Percentiles rank a stretch among this genome's conserved stretches.
These are phyloP conservation scores for Boletus subcaerulescens DNA, from an alignment of 768 basidiomycete species.

Conservation along the genomic window DNA sequence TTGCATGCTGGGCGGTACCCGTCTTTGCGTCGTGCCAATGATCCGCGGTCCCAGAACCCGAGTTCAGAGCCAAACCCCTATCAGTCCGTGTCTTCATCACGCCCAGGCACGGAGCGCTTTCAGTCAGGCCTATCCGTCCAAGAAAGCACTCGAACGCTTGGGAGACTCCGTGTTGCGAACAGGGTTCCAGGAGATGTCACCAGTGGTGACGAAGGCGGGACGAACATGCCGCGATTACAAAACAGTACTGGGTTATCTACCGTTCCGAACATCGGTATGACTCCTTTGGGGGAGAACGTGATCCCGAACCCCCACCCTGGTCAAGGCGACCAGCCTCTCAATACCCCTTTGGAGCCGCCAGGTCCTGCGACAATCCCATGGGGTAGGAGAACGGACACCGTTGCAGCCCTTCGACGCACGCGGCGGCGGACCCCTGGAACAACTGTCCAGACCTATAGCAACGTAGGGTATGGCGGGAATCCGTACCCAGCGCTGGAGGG, in stretches of 20 bases:
- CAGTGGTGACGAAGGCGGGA: slow-evolving; percentile 34
- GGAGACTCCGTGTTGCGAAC: slow-evolving; percentile 48
- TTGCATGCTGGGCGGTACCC: not conserved
- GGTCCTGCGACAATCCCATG: slow-evolving; percentile 24
- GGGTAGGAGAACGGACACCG: slow-evolving; percentile 28
- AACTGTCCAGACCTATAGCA: slow-evolving; percentile 5
- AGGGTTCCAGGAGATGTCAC: slow-evolving; percentile 44
- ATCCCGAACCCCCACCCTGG: not conserved
- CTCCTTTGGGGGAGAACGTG: not conserved
- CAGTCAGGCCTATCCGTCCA: slow-evolving; percentile 24
- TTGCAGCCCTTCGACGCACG: slow-evolving; percentile 20
- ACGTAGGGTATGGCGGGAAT: slow-evolving; percentile 13
- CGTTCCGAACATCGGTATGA: not conserved
- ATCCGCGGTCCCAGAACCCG: slow-evolving; percentile 6
- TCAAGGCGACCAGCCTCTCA: not conserved
- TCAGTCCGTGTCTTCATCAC: too few species aligned
- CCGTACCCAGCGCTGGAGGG: slow-evolving; percentile 6
- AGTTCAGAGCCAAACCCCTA: not conserved
- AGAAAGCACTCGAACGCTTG: slow-evolving; percentile 37
- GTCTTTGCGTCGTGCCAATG: not conserved
- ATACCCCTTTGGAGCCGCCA: slow-evolving; percentile 13
- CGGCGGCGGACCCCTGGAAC: slow-evolving; percentile 4
- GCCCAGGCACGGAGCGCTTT: slow-evolving; percentile 16
- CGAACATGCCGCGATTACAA: slow-evolving; percentile 2
- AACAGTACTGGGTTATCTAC: not conserved